Percentiles rank a stretch among this genome's conserved stretches.
These are phyloP conservation scores for Eutrema japonicum DNA, from an alignment of 345 rosid species.

Conservation along the genomic window DNA sequence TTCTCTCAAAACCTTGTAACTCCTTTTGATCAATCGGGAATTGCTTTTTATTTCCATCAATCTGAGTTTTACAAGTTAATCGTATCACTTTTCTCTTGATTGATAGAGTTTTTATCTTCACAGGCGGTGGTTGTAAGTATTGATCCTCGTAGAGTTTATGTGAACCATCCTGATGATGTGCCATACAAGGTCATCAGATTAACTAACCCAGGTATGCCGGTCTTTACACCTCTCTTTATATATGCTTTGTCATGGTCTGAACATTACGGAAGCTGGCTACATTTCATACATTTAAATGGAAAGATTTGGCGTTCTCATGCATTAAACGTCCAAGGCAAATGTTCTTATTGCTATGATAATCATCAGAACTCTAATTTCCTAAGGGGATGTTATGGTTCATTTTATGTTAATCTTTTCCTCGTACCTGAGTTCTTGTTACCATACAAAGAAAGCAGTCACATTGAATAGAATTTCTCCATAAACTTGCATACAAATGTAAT, in stretches of 20 bases:
- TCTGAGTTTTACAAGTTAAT: no score
- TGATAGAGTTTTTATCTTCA: slow-evolving; percentile 34
- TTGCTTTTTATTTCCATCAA: no score
- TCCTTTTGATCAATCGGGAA: no score
- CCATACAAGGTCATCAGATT: slow-evolving; percentile 65
- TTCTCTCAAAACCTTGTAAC: no score
- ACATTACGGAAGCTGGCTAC: slow-evolving; percentile 4
- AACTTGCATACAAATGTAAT: slow-evolving; percentile 15
- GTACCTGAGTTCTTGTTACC: slow-evolving; percentile 6
- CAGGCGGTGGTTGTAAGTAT: slow-evolving; percentile 99
- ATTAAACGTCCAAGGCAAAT: slow-evolving; percentile 16
- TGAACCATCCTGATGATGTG: slow-evolving; percentile 72
- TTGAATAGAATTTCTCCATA: slow-evolving; percentile 9
- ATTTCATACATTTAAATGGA: background rate
- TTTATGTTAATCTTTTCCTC: background rate
- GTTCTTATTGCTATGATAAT: background rate
- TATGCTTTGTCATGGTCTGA: slow-evolving; percentile 11
- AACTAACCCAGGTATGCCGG: slow-evolving; percentile 66
- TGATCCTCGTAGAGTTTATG: slow-evolving; percentile 89
- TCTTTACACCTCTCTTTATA: slow-evolving; percentile 22
- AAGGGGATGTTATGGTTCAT: slow-evolving; percentile 9
- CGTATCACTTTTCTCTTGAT: background rate
- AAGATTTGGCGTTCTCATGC: background rate
- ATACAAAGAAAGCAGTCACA: background rate
- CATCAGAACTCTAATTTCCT: slow-evolving; percentile 2